A percentile compares a stretch with the other conserved stretches of the same genome.
These are phyloP conservation scores for Daldinia sp. DNA, from an alignment of 2,329 filamentous ascomycete species.

Conservation along the genomic window DNA sequence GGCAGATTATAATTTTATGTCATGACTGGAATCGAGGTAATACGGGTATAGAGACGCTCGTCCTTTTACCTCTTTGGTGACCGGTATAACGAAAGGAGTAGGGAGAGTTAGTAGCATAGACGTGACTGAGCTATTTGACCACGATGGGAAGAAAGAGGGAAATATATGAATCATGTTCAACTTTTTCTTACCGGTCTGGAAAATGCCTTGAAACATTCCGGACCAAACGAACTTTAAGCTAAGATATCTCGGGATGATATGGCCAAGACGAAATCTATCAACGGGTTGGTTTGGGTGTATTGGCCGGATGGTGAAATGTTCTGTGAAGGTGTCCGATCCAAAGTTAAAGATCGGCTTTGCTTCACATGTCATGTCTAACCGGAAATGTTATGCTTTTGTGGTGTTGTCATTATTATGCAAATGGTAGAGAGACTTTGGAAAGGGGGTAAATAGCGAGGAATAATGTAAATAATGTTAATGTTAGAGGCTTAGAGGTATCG, in stretches of 20 bases:
- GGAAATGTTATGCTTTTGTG: conserved; percentile 16
- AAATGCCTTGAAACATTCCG: neutral
- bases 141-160: neutral
- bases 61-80: neutral
- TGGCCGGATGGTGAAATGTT: neutral
- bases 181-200: neutral
- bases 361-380: neutral
- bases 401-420: conserved; percentile 31
- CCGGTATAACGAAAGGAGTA: neutral
- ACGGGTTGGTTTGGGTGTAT: conserved; percentile 7
- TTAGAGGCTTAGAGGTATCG: neutral
- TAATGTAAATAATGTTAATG: neutral
- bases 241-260: conserved; percentile 22
- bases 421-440: neutral
- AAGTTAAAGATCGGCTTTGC: conserved; percentile 10
- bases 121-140: neutral
- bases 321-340: conserved; percentile 15
- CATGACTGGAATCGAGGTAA: conserved; percentile 2
- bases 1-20: conserved; percentile 15
- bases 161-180: conserved; percentile 6
- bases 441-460: neutral
- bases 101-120: neutral
- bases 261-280: conserved; percentile 8
- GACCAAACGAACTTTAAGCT: conserved; percentile 5
- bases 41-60: neutral